phyloP scores from a whole-genome alignment of 2,329 filamentous ascomycete species.

The Dactylonectria macrodidyma region DNA sequence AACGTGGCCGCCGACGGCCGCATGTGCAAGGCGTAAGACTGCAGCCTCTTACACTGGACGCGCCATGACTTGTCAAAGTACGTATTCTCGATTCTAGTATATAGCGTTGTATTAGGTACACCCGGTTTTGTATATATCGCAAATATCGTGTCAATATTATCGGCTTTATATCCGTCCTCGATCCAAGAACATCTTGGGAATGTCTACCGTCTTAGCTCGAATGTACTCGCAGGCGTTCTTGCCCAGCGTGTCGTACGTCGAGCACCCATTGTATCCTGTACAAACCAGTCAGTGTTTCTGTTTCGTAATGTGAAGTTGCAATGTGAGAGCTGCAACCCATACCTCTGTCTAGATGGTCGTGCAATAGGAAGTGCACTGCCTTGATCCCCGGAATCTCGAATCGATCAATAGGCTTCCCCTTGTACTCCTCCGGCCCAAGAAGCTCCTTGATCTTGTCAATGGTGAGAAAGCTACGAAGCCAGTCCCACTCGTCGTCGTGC shows the following conservation, averaged over 20 bases:
- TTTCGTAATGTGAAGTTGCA: background rate
- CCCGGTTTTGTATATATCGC: background rate
- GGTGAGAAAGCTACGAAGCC: conserved; percentile 58
- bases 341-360: conserved; percentile 14
- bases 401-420: conserved; percentile 52
- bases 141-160: conserved; percentile 2
- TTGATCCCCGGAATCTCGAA: conserved; percentile 42
- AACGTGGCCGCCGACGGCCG: conserved; percentile 33
- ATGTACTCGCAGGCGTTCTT: conserved; percentile 50
- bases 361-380: conserved; percentile 21
- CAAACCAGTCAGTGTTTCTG: background rate
- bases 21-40: conserved; percentile 34
- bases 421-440: conserved; percentile 50
- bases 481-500: conserved; percentile 58
- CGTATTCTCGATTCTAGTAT: conserved; percentile 5
- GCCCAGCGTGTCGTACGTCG: conserved; percentile 48
- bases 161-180: conserved; percentile 40
- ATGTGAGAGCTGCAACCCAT: conserved; percentile 7
- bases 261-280: background rate
- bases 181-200: conserved; percentile 47
- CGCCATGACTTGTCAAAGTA: background rate
- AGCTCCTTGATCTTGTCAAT: conserved; percentile 51
- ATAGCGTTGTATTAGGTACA: conserved; percentile 13
- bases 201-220: conserved; percentile 47
- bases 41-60: background rate